Evolutionary conservation across 23 red algal genomes (phyloP), one percentile per base, ranked within the genome.

Genomic region (Pyropia yezoensis): DNA sequence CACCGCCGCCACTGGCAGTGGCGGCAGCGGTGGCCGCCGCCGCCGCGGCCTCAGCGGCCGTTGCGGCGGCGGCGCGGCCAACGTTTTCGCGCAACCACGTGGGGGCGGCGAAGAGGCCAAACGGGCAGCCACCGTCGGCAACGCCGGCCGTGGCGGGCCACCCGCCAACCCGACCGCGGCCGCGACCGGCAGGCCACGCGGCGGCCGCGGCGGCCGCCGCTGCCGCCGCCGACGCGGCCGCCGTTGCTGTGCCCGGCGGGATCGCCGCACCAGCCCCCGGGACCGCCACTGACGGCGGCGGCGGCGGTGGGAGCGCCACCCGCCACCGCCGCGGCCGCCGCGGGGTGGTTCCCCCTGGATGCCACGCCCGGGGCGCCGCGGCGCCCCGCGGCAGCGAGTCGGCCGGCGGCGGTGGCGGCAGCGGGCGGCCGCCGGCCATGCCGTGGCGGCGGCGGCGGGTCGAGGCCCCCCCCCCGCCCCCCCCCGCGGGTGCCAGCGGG

Each of bases 301-400:
- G 20, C 39, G 30, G 15, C 16, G 13, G n/a, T n/a, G 52, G 33
- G 3, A 22, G 21, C 21, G 18, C 45, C 21, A 33, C 18, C 69
- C 52, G 17, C 69, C 21, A 4, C 69, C 51, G 57, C 23, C 49
- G 57, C 52, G 23, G 57, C 71, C 2, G 71, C 71, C 19, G 71
- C 23, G 54, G 54, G 21, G 57, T 33, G 5, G 54, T 33, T 2
- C 18, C 55, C 26, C 30, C 56, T 4, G 55, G 21, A 0, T 27
- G 23, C 53, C 18, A 33, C 18, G 19, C 71, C 26, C 23, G 27
- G 6, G 17, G 50, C 71, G 27, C 71, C 27, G 55, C 71, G 27
- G 27, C 57, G 1, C 6, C 71, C 54, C 3, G 11, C 72, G 29
- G 11, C 72, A 17, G 39, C 30, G 30, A 2, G 30, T 33, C 30